These are phyloP conservation scores for Monosporascus sp. DNA, from an alignment of 2,329 filamentous ascomycete species.

Conservation along the genomic window DNA sequence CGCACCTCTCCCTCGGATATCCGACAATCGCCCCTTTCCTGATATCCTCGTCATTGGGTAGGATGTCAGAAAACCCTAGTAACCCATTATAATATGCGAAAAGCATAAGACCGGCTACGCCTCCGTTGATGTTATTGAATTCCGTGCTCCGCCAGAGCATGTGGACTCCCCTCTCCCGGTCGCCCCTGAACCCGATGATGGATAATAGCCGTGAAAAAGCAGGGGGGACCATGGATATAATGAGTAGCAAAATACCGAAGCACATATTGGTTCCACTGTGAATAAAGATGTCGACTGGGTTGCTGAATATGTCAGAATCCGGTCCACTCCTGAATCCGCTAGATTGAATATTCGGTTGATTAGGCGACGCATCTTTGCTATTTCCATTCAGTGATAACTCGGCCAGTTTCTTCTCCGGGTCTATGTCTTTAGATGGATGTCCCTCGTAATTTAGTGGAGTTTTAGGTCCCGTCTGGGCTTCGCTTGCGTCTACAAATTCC, in stretches of 20 bases:
- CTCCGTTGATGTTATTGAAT: slow-evolving; percentile 87
- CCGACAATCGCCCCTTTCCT: slow-evolving; percentile 53
- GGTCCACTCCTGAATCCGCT: slow-evolving; percentile 33
- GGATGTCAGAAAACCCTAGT: slow-evolving; percentile 81
- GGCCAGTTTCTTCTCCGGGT: slow-evolving; percentile 20
- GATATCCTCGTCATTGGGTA: slow-evolving; percentile 57
- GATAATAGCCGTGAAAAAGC: slow-evolving; percentile 81
- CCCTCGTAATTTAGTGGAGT: slow-evolving; percentile 43
- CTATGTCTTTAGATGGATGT: slow-evolving; percentile 31
- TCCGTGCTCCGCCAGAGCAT: slow-evolving; percentile 89
- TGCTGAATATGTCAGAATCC: slow-evolving; percentile 60
- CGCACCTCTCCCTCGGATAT: slow-evolving; percentile 66
- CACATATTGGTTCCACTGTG: slow-evolving; percentile 86
- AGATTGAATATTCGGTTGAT: neutral
- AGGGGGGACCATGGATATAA: slow-evolving; percentile 91
- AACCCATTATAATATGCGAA: slow-evolving; percentile 86
- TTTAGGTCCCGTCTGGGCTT: slow-evolving; percentile 36
- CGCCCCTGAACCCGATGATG: slow-evolving; percentile 86
- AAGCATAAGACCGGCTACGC: slow-evolving; percentile 74
- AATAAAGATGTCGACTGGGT: slow-evolving; percentile 80
- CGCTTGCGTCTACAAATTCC: slow-evolving; percentile 54
- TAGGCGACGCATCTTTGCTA: neutral
- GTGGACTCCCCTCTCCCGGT: slow-evolving; percentile 72
- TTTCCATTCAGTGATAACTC: slow-evolving; percentile 16
- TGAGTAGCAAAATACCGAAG: slow-evolving; percentile 76